Base-by-base conservation (phyloP, 768 basidiomycete genomes). In the Candolleomyces aberdarensis region DNA sequence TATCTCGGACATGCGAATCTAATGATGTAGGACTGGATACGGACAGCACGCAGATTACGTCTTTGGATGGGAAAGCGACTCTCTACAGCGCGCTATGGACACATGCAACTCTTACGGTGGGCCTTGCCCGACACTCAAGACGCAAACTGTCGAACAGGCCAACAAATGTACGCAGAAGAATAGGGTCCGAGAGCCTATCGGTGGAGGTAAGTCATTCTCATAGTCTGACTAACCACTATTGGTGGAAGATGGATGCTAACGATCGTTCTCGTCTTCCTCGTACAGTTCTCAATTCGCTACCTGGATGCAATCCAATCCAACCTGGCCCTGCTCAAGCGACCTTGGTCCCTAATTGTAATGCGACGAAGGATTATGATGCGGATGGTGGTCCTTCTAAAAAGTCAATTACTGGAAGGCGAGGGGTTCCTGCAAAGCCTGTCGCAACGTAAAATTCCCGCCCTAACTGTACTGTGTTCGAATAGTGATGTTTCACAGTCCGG, bases 61-160 rank as follows among this genome's bases (percentile, higher is more conserved):
- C 40, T 56, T 56, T n/a, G 54, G 54, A 40, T 56, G 54, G 54
- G 14, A 56, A 26, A 40, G 54, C 54, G 54, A 56, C 22, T 17
- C 54, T n/a, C 54, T 56, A 3, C 54, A 56, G 19, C 54, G 54
- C 36, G 54, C 54, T 9, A 56, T 56, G 54, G 54, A 56, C 40
- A 40, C 36, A 5, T 56, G 54, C 40, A 1, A 4, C 39, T 56
- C 54, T 5, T 56, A 56, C 20, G 54, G 54, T 8, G 54, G 54
- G n/a, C 54, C 54, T 8, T 56, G 54, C 13, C 54, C 54, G 0
- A 56, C 54, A 19, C 40, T 56, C 19, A 56, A 56, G 40, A 56
- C 54, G 15, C 54, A 56, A 26, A 56, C 54, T 15, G 41, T 56
- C 19, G 15, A 56, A 29, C 39, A 56, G 40, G 54, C 54, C 31